Conservation (phyloP, 345 rosid genomes). For the Streptanthus diversifolius region DNA sequence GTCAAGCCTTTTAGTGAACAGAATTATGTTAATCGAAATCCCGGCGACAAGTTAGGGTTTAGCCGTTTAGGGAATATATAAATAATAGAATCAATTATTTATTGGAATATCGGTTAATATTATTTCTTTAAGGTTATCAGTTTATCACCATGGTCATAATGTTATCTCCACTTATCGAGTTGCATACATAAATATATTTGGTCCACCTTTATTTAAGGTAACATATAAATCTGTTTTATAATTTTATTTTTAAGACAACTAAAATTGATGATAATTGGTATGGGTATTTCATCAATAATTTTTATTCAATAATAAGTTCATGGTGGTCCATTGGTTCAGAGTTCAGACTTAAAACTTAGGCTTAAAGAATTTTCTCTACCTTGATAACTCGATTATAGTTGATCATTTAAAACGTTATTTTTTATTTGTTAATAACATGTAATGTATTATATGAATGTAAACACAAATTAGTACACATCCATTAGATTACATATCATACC, state of each 20-base stretch:
- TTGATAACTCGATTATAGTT: not conserved
- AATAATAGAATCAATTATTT: not conserved
- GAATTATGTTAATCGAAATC: slow-evolving; percentile 32
- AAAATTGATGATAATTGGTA: not conserved
- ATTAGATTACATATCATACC: not conserved
- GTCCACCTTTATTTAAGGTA: slow-evolving; percentile 7
- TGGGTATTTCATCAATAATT: not conserved
- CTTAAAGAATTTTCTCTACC: not conserved
- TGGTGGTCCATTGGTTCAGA: not conserved
- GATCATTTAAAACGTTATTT: not conserved
- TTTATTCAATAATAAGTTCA: not conserved
- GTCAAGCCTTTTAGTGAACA: slow-evolving; percentile 20
- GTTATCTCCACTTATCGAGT: slow-evolving; percentile 22
- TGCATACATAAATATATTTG: slow-evolving; percentile 6
- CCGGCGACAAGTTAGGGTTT: slow-evolving; percentile 44
- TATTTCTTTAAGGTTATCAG: slow-evolving; percentile 29
- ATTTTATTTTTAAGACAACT: not conserved
- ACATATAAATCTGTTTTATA: too few relatives aligned
- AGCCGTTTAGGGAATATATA: slow-evolving; percentile 24
- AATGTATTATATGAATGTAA: not conserved
- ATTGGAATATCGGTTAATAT: slow-evolving; percentile 12
- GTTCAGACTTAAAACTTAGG: not conserved
- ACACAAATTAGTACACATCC: not conserved
- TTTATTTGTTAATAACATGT: not conserved
- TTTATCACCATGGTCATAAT: slow-evolving; percentile 26